Evolutionary conservation across 305 asterid species (phyloP).

Genomic region (Caryopteris hybrid): DNA sequence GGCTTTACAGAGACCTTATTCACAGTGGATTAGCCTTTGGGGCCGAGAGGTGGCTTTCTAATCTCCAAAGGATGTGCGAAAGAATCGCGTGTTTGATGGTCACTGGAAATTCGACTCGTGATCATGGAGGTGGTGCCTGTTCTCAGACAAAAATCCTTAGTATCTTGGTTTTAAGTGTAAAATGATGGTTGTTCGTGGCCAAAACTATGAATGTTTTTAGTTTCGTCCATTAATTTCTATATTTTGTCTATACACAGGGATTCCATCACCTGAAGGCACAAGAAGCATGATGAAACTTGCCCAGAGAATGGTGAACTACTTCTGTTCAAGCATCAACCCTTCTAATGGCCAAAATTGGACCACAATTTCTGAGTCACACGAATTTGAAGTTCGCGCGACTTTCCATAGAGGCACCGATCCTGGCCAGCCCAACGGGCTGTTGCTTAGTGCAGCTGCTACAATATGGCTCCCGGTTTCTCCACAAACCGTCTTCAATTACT

Average conservation of each 20-base stretch:
- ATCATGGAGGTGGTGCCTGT: slow-evolving; percentile 59
- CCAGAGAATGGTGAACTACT: slow-evolving; percentile 78
- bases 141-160: neutral
- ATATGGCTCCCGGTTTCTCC: slow-evolving; percentile 90
- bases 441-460: slow-evolving; percentile 89
- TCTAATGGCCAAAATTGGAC: slow-evolving; percentile 75
- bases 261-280: slow-evolving; percentile 77
- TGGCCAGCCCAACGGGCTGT: slow-evolving; percentile 78
- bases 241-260: slow-evolving; percentile 48
- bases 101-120: slow-evolving; percentile 50
- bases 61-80: slow-evolving; percentile 75
- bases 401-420: slow-evolving; percentile 67
- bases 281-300: slow-evolving; percentile 94
- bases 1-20: slow-evolving; percentile 72
- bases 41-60: slow-evolving; percentile 85
- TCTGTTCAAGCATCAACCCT: slow-evolving; percentile 79
- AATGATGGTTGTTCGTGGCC: too few relatives aligned
- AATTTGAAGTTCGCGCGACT: slow-evolving; percentile 76
- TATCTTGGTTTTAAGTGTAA: too few relatives aligned
- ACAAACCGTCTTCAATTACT: slow-evolving; percentile 59
- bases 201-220: too few relatives aligned
- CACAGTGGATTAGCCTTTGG: slow-evolving; percentile 82
- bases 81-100: slow-evolving; percentile 72
- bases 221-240: too few relatives aligned
- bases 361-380: slow-evolving; percentile 52